Evolutionary conservation across 2,329 filamentous ascomycete genomes (phyloP).

Genomic region (Colletotrichum australisinense): DNA sequence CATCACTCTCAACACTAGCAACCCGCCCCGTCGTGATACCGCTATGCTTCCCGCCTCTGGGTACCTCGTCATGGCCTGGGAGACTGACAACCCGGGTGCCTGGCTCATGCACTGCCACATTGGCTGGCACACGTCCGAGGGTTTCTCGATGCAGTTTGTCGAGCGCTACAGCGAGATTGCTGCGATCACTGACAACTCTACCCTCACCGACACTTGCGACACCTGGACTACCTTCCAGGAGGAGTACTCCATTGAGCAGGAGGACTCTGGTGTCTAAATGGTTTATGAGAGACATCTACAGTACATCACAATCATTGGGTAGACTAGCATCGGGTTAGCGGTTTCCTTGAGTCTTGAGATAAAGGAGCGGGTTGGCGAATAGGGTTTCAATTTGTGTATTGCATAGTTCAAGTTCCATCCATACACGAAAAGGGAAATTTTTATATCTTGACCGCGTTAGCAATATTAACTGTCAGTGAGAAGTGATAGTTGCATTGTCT

Average conservation of each 20-base stretch:
- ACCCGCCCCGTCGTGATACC: slow-evolving; percentile 65
- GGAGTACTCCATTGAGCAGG: slow-evolving; percentile 32
- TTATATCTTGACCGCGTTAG: not conserved
- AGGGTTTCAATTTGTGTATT: slow-evolving; percentile 1
- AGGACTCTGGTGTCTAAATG: slow-evolving; percentile 38
- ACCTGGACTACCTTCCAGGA: slow-evolving; percentile 33
- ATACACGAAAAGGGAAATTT: not conserved
- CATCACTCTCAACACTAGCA: slow-evolving; percentile 41
- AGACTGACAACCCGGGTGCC: slow-evolving; percentile 60
- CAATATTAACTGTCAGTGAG: not conserved
- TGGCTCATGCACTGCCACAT: slow-evolving; percentile 65
- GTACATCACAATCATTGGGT: not conserved
- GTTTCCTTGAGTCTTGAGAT: slow-evolving; percentile 11
- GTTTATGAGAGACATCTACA: not conserved
- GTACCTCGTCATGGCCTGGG: slow-evolving; percentile 61
- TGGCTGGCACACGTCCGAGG: slow-evolving; percentile 52
- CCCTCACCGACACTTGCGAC: slow-evolving; percentile 31
- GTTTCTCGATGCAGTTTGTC: slow-evolving; percentile 40
- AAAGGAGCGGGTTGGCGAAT: not conserved
- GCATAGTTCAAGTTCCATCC: slow-evolving; percentile 1
- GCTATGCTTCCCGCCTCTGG: slow-evolving; percentile 58
- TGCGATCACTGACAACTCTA: slow-evolving; percentile 19
- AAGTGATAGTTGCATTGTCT: not conserved
- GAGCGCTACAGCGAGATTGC: slow-evolving; percentile 38
- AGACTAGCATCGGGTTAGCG: too few relatives aligned